Conservation (phyloP, 257 asterid species). For the Solanum microdontum region DNA sequence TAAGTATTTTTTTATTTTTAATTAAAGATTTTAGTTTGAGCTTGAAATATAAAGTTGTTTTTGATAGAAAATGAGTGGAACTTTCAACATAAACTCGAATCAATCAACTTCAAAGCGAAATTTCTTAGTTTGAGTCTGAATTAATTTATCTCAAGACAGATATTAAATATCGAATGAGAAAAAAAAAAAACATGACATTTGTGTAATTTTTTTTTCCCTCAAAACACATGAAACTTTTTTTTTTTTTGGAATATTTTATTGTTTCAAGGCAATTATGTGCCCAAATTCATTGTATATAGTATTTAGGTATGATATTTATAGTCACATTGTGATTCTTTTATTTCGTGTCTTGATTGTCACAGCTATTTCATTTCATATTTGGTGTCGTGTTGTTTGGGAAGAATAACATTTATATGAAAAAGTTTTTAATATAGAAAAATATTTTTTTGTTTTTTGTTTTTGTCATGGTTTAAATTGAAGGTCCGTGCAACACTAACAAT, state of each 20-base stretch:
- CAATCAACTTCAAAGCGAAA: accelerated
- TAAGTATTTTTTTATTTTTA: neutral
- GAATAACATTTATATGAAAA: too few relatives aligned
- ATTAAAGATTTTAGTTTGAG: neutral
- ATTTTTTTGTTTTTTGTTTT: too few relatives aligned
- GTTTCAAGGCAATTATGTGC: neutral
- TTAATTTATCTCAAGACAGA: too few relatives aligned
- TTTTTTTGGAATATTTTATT: neutral
- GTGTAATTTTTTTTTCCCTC: neutral
- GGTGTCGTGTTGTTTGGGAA: neutral
- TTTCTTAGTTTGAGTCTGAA: neutral
- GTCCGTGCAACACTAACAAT: too few relatives aligned
- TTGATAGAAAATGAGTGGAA: neutral
- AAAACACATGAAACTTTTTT: neutral
- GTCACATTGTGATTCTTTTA: neutral
- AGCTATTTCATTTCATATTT: neutral
- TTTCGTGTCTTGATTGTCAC: neutral
- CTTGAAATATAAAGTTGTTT: neutral
- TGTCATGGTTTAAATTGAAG: too few relatives aligned
- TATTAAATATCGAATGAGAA: neutral
- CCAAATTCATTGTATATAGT: neutral
- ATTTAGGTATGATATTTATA: neutral
- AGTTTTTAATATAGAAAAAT: too few relatives aligned
- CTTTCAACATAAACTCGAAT: too few relatives aligned
- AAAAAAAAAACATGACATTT: neutral